Base-by-base conservation (phyloP, 106 monocot genomes). In the Apostasia ramifera region DNA sequence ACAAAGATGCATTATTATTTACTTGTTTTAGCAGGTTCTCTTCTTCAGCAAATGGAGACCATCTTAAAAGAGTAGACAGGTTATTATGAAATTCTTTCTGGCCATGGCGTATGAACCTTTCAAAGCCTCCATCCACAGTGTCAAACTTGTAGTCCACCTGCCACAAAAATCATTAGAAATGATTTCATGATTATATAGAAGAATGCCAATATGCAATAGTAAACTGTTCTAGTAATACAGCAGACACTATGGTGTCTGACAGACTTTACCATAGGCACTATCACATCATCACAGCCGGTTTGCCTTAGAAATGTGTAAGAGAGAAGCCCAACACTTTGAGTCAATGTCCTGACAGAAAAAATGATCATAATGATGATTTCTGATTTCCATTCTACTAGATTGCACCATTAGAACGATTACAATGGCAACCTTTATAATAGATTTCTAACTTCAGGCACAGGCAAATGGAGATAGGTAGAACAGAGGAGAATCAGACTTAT, bases 231-330 rank as follows among this genome's bases (percentile, higher is more conserved):
- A 52, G 4, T 10, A 6, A 52, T 6, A 52, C 52, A 26, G 26
- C 52, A 52, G 10, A 52, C 52, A 4, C 52, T 10, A 52, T 52
- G 10, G 52, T 10, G 7, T 52, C 52, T 52, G 15, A 12, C 38
- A 44, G 45, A n/a, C 11, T 84, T 79, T 70, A 94, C 94, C 70
- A 83, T 71, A 66, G 94, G 94, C 37, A 95, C 91, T 37, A 91
- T 70, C 50, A 95, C 78, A 78, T 95, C 94, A 81, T 95, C 85
- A 52, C 58, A 85, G 39, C 78, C 77, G 13, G 80, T 82, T 79
- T 88, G 77, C 44, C 77, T 83, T 52, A 95, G 73, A 83, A 95
- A 95, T 3, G 94, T 95, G 74, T 95, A 95, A 57, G 94, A 95
- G 79, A 95, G 91, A 69, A 95, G 77, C 11, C 91, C 94, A 71